Percentiles rank a stretch among this genome's conserved stretches.
Evolutionary conservation across 1,284 basidiomycete genomes (phyloP).

Genomic region (Boletellus deceptivus): DNA sequence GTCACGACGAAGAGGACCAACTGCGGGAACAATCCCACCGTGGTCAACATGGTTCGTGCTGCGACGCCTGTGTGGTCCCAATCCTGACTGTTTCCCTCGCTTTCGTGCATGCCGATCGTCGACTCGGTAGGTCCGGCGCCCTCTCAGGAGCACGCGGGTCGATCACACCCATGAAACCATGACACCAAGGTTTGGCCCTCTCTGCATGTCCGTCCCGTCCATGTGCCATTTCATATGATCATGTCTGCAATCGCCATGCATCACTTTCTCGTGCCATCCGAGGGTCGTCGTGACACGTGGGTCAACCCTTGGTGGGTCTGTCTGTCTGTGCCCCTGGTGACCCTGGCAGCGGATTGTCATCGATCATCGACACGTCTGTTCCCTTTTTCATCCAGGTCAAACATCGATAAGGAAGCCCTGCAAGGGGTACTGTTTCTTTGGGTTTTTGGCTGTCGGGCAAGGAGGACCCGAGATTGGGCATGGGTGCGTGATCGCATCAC

Average conservation of each 20-base stretch:
- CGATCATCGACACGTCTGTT: not conserved
- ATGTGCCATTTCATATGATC: not conserved
- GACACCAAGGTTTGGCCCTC: slow-evolving; percentile 1
- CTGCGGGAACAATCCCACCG: not conserved
- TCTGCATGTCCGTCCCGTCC: not conserved
- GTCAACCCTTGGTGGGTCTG: not conserved
- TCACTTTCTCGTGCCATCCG: slow-evolving; percentile 6
- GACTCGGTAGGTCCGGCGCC: slow-evolving; percentile 3
- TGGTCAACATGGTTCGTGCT: slow-evolving; percentile 3
- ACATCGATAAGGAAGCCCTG: not conserved
- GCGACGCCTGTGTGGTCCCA: not conserved
- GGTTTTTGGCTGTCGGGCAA: slow-evolving; percentile 2
- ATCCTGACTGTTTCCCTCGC: slow-evolving; percentile 10
- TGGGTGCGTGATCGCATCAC: not conserved
- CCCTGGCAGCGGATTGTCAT: not conserved
- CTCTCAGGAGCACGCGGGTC: slow-evolving; percentile 5
- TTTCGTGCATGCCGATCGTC: not conserved
- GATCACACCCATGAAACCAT: slow-evolving; percentile 11
- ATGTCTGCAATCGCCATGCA: not conserved
- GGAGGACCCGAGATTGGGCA: not conserved
- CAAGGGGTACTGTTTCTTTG: not conserved
- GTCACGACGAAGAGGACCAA: slow-evolving; percentile 18
- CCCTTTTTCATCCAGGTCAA: not conserved
- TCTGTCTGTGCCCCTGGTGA: not conserved
- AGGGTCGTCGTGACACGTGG: slow-evolving; percentile 7